Evolutionary conservation across 106 monocot genomes (phyloP).

Genomic region (Xerophyta viscosa): DNA sequence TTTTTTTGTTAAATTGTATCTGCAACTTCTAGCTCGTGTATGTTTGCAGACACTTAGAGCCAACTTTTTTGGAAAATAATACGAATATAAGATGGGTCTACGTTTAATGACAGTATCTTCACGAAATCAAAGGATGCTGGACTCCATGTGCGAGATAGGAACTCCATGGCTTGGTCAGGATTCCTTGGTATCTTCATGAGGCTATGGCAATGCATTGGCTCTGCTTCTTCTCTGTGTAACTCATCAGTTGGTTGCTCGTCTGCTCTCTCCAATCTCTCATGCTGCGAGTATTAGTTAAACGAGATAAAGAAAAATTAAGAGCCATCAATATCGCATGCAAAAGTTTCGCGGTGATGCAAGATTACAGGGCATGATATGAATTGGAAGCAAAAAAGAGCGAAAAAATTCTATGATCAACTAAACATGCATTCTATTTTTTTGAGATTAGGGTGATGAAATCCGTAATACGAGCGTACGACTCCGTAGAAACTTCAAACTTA

Average conservation of each 20-base stretch:
- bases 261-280: conserved; percentile 15
- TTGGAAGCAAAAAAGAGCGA: no score
- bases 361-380: no score
- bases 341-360: no score
- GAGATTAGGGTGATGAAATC: no score
- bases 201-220: conserved; percentile 4
- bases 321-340: not conserved
- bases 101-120: conserved; percentile 49
- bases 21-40: not conserved
- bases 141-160: conserved; percentile 70
- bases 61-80: not conserved
- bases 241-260: not conserved
- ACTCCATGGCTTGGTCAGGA: conserved; percentile 61
- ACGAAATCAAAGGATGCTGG: conserved; percentile 61
- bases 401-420: no score
- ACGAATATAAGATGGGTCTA: conserved; percentile 10
- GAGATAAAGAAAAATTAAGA: not conserved
- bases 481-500: no score
- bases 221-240: conserved; percentile 12
- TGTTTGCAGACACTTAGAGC: not conserved
- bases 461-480: no score
- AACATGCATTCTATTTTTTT: no score
- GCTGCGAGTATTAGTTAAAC: conserved; percentile 10
- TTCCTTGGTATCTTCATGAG: conserved; percentile 21
- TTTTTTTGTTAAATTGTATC: no score